Evolutionary conservation across 2,329 filamentous ascomycete genomes (phyloP).

Genomic region (Tolypocladium pustulatum): DNA sequence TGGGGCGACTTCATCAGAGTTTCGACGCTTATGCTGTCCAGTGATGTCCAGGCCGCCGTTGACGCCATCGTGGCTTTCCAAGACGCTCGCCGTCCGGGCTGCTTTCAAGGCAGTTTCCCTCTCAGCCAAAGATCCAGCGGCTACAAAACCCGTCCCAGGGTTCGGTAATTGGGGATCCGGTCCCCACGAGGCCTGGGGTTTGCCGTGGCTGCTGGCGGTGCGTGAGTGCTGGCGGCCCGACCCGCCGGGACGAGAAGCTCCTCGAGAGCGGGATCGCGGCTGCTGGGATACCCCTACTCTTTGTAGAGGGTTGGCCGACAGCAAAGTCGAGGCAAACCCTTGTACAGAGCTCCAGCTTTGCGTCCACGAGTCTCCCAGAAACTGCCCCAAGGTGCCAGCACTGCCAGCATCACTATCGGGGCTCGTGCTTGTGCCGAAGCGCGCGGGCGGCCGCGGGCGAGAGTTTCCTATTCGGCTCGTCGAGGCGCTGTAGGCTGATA

Average conservation of each 20-base stretch:
- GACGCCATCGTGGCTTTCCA: constrained; percentile 51
- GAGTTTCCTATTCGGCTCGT: constrained; percentile 37
- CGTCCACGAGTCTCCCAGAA: constrained; percentile 40
- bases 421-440: constrained; percentile 14
- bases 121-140: constrained; percentile 40
- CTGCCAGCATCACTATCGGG: constrained; percentile 18
- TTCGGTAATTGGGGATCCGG: constrained; percentile 31
- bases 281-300: background rate
- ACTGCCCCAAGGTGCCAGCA: constrained; percentile 25
- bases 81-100: constrained; percentile 45
- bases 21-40: constrained; percentile 53
- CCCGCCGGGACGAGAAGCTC: constrained; percentile 10
- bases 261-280: constrained; percentile 1
- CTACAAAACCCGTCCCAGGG: constrained; percentile 37
- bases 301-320: constrained; percentile 14
- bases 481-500: constrained; percentile 22
- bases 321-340: constrained; percentile 37
- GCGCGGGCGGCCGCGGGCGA: constrained; percentile 33
- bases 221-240: constrained; percentile 9
- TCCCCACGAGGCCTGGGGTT: constrained; percentile 31
- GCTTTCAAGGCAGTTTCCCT: constrained; percentile 45
- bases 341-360: constrained; percentile 46
- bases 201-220: constrained; percentile 8
- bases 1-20: constrained; percentile 50
- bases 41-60: constrained; percentile 46